Evolutionary conservation across 176 grass and related monocot species (phyloP).

Genomic region (Musa itinerans): DNA sequence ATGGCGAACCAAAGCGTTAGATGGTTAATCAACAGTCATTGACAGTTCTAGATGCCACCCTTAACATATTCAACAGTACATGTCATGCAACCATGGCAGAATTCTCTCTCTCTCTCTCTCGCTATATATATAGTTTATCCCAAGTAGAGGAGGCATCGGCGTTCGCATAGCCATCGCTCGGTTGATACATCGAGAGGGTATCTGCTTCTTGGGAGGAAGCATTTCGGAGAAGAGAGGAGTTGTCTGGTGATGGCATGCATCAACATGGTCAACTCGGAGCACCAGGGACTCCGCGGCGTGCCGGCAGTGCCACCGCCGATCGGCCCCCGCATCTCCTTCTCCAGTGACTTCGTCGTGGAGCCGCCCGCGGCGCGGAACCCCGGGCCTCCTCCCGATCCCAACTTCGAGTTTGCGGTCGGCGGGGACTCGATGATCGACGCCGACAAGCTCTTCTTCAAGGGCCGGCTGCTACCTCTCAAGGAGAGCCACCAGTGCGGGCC

Average conservation of each 20-base stretch:
- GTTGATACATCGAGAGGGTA: neutral
- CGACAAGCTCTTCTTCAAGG: conserved; percentile 99
- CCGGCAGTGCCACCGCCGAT: conserved; percentile 18
- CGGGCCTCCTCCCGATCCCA: conserved; percentile 45
- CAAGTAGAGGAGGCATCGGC: too few species aligned
- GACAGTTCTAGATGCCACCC: neutral
- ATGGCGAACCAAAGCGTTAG: too few species aligned
- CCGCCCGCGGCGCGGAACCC: conserved; percentile 36
- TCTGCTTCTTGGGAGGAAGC: neutral
- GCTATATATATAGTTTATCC: neutral
- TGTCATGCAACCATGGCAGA: neutral
- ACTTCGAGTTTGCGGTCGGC: conserved; percentile 93
- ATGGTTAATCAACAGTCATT: neutral
- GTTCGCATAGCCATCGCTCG: neutral
- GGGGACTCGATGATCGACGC: conserved; percentile 88
- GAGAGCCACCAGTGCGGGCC: conserved; percentile 17
- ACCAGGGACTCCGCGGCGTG: neutral
- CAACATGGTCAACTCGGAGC: conserved; percentile 79
- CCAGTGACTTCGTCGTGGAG: conserved; percentile 86
- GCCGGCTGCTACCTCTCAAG: conserved; percentile 74
- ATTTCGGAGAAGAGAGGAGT: neutral
- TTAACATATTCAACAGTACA: neutral
- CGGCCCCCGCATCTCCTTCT: conserved; percentile 93
- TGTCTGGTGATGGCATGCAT: conserved; percentile 60
- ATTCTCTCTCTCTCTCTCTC: neutral